Percentiles rank a stretch among this genome's conserved stretches.
phyloP scores from a whole-genome alignment of 495 filamentous ascomycete species.

The Penicillium waksmanii region DNA sequence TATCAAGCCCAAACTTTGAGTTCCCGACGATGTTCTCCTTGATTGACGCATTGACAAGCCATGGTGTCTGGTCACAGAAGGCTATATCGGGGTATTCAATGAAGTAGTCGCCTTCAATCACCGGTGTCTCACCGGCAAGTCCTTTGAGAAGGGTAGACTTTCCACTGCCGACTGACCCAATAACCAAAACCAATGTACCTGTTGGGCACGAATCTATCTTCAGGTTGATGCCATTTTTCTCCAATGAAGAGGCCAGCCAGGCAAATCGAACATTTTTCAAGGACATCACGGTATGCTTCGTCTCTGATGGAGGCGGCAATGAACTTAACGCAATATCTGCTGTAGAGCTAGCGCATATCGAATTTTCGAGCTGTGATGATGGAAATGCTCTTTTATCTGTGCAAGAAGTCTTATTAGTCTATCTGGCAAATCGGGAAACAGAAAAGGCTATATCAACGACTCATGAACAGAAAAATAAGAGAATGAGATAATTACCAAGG shows the following conservation, averaged over 20 bases:
- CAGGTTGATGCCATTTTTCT: conserved; percentile 13
- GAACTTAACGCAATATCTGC: conserved; percentile 13
- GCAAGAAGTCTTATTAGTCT: neutral
- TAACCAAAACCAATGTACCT: conserved; percentile 29
- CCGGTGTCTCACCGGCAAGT: conserved; percentile 22
- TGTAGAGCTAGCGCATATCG: neutral
- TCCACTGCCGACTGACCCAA: conserved; percentile 46
- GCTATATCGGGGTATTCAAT: conserved; percentile 30
- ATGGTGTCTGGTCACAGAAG: conserved; percentile 48
- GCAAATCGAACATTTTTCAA: conserved; percentile 23
- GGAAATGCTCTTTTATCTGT: conserved; percentile 21
- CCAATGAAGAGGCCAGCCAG: conserved; percentile 16
- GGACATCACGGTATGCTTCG: conserved; percentile 10
- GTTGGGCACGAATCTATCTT: conserved; percentile 2
- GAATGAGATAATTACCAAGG: conserved; percentile 8
- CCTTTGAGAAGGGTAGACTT: conserved; percentile 46
- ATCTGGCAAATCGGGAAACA: neutral
- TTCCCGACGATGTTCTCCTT: conserved; percentile 38
- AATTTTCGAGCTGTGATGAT: neutral
- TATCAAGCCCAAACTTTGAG: conserved; percentile 14
- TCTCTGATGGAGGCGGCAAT: neutral
- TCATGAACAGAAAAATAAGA: neutral
- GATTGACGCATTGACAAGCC: conserved; percentile 46
- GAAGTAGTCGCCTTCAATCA: conserved; percentile 18
- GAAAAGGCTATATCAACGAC: too few species aligned